These are phyloP conservation scores for Colletotrichum tanaceti DNA, from an alignment of 2,329 filamentous ascomycete species.

Conservation along the genomic window DNA sequence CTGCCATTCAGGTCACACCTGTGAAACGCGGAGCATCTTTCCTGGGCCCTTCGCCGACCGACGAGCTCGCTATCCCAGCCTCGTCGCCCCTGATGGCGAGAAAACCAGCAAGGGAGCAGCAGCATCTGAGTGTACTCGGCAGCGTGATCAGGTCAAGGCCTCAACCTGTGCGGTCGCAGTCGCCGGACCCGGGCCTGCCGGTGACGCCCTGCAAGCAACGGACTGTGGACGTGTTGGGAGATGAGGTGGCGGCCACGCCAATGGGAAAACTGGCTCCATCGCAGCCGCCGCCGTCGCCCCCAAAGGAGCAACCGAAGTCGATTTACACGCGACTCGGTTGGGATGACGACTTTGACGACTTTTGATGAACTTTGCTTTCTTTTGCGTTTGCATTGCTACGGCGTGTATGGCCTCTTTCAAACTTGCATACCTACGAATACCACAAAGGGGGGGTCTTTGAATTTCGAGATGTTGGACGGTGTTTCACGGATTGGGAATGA, in stretches of 20 bases:
- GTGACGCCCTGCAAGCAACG: conserved; percentile 55
- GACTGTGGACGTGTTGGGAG: conserved; percentile 37
- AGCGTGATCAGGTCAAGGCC: conserved; percentile 47
- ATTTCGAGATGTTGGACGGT: conserved; percentile 13
- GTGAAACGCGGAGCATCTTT: conserved; percentile 18
- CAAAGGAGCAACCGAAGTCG: conserved; percentile 50
- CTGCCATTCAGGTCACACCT: conserved; percentile 41
- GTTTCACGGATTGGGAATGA: conserved; percentile 6
- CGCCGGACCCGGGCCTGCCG: conserved; percentile 44
- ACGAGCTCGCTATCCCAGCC: conserved; percentile 48
- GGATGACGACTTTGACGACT: conserved; percentile 67
- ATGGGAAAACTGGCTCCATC: conserved; percentile 5
- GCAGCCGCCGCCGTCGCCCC: conserved; percentile 9
- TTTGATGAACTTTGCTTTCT: conserved; percentile 46
- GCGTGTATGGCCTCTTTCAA: conserved; percentile 38
- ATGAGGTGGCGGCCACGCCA: conserved; percentile 38
- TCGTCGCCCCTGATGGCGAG: conserved; percentile 52
- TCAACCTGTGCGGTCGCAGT: conserved; percentile 21
- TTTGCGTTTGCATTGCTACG: conserved; percentile 35
- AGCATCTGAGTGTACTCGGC: conserved; percentile 37
- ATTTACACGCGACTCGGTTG: conserved; percentile 69
- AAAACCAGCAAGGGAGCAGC: conserved; percentile 37
- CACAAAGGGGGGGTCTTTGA: conserved; percentile 5
- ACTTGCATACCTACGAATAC: conserved; percentile 35
- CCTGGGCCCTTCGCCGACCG: conserved; percentile 26